Percentiles rank a stretch among this genome's conserved stretches.
Evolutionary conservation across 2,329 filamentous ascomycete species (phyloP).

Genomic region (Xylaria sp.): DNA sequence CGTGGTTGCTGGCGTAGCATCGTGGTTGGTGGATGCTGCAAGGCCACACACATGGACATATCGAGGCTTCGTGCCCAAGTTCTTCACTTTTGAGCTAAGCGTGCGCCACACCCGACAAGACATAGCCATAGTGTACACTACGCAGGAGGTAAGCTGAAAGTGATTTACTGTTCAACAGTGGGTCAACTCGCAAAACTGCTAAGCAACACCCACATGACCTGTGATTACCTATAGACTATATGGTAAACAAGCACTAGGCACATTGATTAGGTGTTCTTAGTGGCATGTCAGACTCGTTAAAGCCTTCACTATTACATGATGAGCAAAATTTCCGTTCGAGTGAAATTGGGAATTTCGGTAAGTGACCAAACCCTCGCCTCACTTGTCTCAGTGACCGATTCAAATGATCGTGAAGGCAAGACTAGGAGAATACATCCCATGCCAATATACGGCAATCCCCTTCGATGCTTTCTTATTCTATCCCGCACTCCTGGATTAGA

Average conservation of each 20-base stretch:
- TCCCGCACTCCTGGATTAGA: constrained; percentile 6
- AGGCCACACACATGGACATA: constrained; percentile 62
- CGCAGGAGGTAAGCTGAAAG: constrained; percentile 13
- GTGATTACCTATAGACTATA: constrained; percentile 4
- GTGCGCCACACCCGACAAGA: constrained; percentile 7
- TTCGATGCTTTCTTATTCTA: not conserved
- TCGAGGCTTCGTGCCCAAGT: constrained; percentile 36
- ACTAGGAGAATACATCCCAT: not conserved
- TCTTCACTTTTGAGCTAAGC: constrained; percentile 8
- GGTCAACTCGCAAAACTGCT: constrained; percentile 17
- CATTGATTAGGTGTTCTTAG: constrained; percentile 1
- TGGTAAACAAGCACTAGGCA: not conserved
- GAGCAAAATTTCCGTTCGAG: not conserved
- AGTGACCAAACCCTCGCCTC: not conserved
- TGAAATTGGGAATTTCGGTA: constrained; percentile 1
- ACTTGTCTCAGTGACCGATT: not conserved
- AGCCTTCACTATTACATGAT: not conserved
- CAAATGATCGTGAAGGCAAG: no score
- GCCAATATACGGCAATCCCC: not conserved
- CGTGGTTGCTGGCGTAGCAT: constrained; percentile 57
- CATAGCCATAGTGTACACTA: not conserved
- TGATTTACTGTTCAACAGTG: constrained; percentile 28
- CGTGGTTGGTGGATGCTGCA: constrained; percentile 65
- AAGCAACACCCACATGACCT: constrained; percentile 10
- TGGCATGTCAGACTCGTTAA: not conserved